Base-by-base conservation (phyloP, 495 filamentous ascomycete genomes). In the Penicillium subrubescens region DNA sequence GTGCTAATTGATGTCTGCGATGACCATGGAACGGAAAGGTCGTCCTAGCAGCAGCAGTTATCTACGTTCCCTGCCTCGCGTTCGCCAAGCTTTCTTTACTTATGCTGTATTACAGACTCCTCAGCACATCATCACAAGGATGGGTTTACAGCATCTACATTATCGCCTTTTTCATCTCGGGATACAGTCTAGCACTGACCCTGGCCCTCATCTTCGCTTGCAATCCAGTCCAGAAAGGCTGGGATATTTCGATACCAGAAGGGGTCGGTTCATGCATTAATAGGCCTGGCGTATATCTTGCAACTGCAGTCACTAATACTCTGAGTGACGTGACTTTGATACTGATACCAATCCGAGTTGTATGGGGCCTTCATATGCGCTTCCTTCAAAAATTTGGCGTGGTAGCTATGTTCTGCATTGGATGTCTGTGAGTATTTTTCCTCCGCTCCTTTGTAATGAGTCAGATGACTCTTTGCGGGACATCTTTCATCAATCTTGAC, bases 131-230 rank as follows among this genome's bases (percentile, higher is more conserved):
- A 5, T 8, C 37, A 3, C 56, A 15, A 58, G 37, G 8, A 12
- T 58, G 56, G 56, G 21, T 31, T 5, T 58, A 58, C 21, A 58
- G 17, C n/a, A 43, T 58, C 35, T 58, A 58, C 23, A 3, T 31
- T 14, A 14, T 58, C 56, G 56, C 35, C 8, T 41, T 58, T 7
- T 41, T 78, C 43, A 63, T 78, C n/a, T 51, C 46, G 11, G 69
- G 69, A 15, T 78, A 76, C 54, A 77, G 68, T 35, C 51, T 75
- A 43, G 73, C 67, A 11, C 58, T 79, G 4, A 54, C 62, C 11
- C 60, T 79, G 11, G 68, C 75, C 1, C 63, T 77, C 25, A 72
- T 82, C 25, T 79, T 82, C 37, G 77, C 75, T 33, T 82, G 80
- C 68, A 65, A 61, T 50, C 79, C 79, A 6, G 29, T 82, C 39